Conservation (phyloP, 139 green algal species). For the Tetraselmis striata region DNA sequence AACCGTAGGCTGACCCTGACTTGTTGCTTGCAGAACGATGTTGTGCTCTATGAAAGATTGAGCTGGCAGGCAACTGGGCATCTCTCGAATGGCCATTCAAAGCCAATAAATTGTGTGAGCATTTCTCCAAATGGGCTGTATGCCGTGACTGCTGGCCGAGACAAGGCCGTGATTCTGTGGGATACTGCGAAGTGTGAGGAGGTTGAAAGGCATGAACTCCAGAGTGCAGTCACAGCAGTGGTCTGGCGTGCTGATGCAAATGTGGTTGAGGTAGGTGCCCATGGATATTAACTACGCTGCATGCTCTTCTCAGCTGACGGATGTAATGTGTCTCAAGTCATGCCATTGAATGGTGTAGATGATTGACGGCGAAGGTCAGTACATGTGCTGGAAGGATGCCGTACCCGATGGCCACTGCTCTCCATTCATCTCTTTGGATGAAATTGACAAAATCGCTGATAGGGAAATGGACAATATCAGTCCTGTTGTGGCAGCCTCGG, state of each 20-base stretch:
- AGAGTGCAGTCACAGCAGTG: neutral
- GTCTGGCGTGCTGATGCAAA: neutral
- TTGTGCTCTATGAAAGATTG: neutral
- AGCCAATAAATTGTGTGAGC: neutral
- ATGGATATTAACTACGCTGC: no score
- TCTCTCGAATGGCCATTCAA: neutral
- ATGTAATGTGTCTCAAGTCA: no score
- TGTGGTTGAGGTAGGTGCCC: neutral
- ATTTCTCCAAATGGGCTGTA: neutral
- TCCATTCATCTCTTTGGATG: neutral
- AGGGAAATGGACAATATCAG: neutral
- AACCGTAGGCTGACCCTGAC: neutral
- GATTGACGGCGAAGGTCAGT: neutral
- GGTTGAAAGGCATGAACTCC: neutral
- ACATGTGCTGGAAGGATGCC: neutral
- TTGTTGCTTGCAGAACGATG: neutral
- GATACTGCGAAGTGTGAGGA: neutral
- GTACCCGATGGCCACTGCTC: neutral
- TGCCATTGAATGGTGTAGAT: no score
- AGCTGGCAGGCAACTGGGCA: neutral
- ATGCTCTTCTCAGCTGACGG: no score
- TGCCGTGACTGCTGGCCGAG: neutral
- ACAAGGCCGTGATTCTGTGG: neutral
- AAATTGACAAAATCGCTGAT: neutral
- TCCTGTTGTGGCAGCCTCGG: neutral